These are phyloP conservation scores for Cyanodermella asteris DNA, from an alignment of 2,329 filamentous ascomycete genomes.

Conservation along the genomic window DNA sequence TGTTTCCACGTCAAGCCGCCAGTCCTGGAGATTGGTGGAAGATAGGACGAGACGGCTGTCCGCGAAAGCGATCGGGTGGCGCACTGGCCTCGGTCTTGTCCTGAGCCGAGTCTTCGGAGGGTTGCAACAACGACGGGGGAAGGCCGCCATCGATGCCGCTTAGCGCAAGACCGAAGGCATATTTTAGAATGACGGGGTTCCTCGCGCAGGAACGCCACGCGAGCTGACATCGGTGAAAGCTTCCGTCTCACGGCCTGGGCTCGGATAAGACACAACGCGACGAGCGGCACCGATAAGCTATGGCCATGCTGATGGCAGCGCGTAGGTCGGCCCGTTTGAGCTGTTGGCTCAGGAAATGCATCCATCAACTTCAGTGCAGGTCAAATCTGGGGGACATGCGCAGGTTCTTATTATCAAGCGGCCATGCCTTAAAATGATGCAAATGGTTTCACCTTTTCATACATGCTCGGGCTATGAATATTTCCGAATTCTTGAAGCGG, in stretches of 20 bases:
- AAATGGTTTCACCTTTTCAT: not conserved
- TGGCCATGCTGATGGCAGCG: not conserved
- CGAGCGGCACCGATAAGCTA: not conserved
- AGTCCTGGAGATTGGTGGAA: not conserved
- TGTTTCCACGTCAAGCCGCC: not conserved
- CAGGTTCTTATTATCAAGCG: not conserved
- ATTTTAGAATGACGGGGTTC: not conserved
- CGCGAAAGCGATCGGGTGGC: slow-evolving; percentile 1
- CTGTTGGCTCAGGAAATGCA: no score
- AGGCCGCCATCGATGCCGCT: slow-evolving; percentile 1
- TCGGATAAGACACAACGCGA: not conserved
- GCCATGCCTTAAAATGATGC: not conserved
- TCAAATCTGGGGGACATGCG: not conserved
- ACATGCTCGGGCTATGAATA: not conserved
- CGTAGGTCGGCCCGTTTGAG: not conserved
- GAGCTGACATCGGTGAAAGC: slow-evolving; percentile 1
- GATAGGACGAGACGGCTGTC: slow-evolving; percentile 1
- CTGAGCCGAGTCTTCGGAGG: not conserved
- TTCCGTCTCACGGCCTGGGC: slow-evolving; percentile 1
- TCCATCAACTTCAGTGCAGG: slow-evolving; percentile 1
- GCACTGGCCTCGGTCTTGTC: not conserved
- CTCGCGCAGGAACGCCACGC: not conserved
- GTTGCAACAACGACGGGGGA: not conserved
- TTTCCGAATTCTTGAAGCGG: not conserved
- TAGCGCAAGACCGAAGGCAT: not conserved